Evolutionary conservation across 441 rosid species (phyloP).

Genomic region (Geranium incanum): DNA sequence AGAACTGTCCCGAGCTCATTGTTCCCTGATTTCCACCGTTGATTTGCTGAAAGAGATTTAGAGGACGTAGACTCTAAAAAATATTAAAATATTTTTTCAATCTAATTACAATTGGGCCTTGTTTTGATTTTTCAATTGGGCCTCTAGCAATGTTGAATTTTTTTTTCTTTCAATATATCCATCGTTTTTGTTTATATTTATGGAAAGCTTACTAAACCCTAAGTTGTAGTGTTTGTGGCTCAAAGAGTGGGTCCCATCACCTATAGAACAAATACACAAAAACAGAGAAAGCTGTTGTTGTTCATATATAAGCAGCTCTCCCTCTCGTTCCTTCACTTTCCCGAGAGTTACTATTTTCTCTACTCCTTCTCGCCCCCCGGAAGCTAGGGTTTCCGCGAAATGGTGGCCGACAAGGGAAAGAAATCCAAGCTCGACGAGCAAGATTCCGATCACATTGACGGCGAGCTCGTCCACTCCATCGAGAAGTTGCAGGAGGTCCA

Average conservation of each 20-base stretch:
- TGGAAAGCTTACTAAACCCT: neutral
- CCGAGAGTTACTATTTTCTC: neutral
- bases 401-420: constrained; percentile 31
- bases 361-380: neutral
- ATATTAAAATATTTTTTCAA: no score
- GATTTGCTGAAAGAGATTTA: no score
- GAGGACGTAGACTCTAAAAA: no score
- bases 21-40: no score
- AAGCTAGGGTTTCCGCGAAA: constrained; percentile 15
- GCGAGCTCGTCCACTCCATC: constrained; percentile 22
- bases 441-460: constrained; percentile 14
- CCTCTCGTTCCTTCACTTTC: neutral
- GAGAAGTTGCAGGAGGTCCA: constrained; percentile 31
- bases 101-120: no score
- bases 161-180: no score
- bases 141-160: neutral
- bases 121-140: neutral
- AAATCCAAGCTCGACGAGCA: constrained; percentile 22
- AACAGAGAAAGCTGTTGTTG: neutral
- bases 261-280: neutral
- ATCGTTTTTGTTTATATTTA: no score
- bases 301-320: neutral
- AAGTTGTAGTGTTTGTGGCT: neutral
- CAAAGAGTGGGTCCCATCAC: neutral
- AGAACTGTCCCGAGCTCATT: no score